Percentiles rank a stretch among this genome's conserved stretches.
Conservation (phyloP, 2,329 filamentous ascomycete species). For the Dendryphion nanum region DNA sequence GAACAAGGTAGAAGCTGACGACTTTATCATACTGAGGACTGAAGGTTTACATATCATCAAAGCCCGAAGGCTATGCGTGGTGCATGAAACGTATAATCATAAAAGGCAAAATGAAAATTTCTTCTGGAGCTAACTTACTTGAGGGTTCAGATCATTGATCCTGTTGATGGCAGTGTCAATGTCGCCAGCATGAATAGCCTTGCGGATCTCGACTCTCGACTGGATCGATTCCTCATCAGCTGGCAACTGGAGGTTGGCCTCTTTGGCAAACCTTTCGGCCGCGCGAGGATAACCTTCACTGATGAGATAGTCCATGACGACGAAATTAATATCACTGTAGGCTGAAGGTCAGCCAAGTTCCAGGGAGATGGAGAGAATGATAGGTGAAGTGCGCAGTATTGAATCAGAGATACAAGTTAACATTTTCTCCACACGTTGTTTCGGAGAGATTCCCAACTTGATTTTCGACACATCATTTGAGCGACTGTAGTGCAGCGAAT, state of each 20-base stretch:
- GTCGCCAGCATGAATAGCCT: constrained; percentile 79
- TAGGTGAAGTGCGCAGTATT: not conserved
- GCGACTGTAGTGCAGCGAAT: constrained; percentile 3
- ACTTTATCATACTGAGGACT: constrained; percentile 76
- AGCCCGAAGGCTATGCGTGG: constrained; percentile 94
- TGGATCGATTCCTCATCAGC: constrained; percentile 72
- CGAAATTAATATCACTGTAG: constrained; percentile 83
- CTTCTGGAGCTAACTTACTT: constrained; percentile 61
- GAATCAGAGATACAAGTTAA: constrained; percentile 76
- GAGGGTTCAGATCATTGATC: constrained; percentile 85
- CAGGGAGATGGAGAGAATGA: not conserved
- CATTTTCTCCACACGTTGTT: constrained; percentile 84
- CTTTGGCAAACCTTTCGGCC: constrained; percentile 87
- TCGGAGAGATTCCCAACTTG: constrained; percentile 99
- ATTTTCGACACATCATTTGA: constrained; percentile 76
- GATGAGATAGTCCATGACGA: constrained; percentile 96
- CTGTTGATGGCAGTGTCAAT: constrained; percentile 82
- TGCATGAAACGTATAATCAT: constrained; percentile 99
- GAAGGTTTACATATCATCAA: constrained; percentile 88
- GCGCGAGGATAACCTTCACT: constrained; percentile 93
- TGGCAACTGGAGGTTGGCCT: constrained; percentile 80
- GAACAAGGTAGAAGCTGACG: constrained; percentile 26
- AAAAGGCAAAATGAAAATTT: constrained; percentile 45
- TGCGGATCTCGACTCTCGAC: constrained; percentile 77
- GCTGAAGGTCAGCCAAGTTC: constrained; percentile 24